Base-by-base conservation (phyloP, 2,329 filamentous ascomycete genomes). In the Trichoderma arundinaceum region DNA sequence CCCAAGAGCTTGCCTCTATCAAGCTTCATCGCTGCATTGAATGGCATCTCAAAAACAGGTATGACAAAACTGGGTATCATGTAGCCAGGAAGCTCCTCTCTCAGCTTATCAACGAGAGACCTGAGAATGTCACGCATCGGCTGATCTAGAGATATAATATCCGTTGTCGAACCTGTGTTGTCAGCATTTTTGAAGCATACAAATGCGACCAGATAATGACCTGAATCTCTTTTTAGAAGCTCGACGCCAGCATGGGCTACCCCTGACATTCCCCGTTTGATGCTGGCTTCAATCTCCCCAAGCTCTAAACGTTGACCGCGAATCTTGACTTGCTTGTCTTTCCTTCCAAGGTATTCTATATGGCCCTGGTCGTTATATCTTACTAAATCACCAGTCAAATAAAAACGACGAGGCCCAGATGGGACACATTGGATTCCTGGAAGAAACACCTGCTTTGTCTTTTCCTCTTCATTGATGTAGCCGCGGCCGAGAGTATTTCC, bases 251-350 rank as follows among this genome's bases (percentile, higher is more conserved):
- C 64, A 1, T 58, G 35, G 7, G 49, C 46, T 46, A 53, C n/a
- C 3, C 62, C 48, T 9, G 56, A 38, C 13, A 46, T 49, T 9
- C 38, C 13, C 3, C 35, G 43, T n/a, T 58, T 65, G 38, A 68
- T 51, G 22, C 64, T 43, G 35, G 66, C 52, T 19, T 72, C 71
- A 12, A 72, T 66, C 33, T 71, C 70, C 1, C 60, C 67, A 6
- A 83, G 76, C 74, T 83, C 87, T 56, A 85, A 76, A 62, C 84
- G 73, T 64, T 81, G 86, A n/a, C 87, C 87, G 19, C 81, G 78
- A 13, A 87, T 72, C 72, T 88, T 88, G 53, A 87, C 78, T 70
- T 87, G 84, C 0, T 79, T 79, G 68, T 87, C 84, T 69, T 84
- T 84, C 15, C 85, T 77, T 43, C 83, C 84, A 43, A 82, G 71